Conservation (phyloP, 2,329 filamentous ascomycete genomes). For the Colletotrichum sp. region DNA sequence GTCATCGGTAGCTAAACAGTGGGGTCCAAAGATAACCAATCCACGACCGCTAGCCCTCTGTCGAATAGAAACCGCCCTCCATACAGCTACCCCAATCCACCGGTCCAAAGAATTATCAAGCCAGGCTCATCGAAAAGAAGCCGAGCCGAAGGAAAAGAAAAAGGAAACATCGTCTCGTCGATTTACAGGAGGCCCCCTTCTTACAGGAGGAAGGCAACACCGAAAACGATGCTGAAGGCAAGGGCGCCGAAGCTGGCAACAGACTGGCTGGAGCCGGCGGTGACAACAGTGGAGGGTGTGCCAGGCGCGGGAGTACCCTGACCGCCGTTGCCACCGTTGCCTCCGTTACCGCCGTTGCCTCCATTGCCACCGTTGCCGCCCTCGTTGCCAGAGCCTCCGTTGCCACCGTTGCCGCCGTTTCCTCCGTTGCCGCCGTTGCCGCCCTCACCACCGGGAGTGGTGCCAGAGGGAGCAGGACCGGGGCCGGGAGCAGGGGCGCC, state of each 20-base stretch:
- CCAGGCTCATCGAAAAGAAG: neutral
- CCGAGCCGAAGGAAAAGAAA: conserved; percentile 2
- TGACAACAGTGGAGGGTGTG: neutral
- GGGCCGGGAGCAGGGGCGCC: neutral
- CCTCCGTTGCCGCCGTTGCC: neutral
- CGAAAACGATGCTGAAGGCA: conserved; percentile 14
- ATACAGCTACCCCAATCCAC: neutral
- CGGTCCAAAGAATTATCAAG: conserved; percentile 1
- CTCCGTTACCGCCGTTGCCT: neutral
- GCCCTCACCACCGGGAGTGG: neutral
- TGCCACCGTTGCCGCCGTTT: neutral
- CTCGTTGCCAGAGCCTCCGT: neutral
- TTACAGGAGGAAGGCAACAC: conserved; percentile 17
- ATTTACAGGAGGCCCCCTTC: neutral
- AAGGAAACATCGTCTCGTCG: neutral
- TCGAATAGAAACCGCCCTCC: conserved; percentile 6
- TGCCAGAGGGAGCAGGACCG: neutral
- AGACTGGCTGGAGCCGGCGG: conserved; percentile 18
- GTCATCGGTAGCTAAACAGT: conserved; percentile 4
- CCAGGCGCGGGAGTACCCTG: neutral
- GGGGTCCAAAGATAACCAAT: neutral
- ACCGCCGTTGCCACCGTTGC: neutral
- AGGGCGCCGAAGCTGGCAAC: conserved; percentile 20
- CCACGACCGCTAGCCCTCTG: conserved; percentile 6
- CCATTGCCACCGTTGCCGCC: neutral